Conservation (phyloP, 306 rosid species). For the Alnus glutinosa region DNA sequence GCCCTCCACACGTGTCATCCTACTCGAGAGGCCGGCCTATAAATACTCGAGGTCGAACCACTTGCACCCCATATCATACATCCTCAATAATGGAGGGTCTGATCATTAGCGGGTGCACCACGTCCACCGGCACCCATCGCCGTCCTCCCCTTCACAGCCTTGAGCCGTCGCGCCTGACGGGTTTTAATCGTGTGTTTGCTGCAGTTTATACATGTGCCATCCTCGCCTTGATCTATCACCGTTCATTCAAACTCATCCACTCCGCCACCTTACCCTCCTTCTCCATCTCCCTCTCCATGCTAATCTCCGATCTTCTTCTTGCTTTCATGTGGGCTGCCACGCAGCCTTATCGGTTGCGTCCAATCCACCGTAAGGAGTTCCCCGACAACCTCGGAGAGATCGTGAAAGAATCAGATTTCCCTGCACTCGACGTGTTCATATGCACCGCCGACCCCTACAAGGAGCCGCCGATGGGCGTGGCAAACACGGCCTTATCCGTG, state of each 20-base stretch:
- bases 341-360: conserved; percentile 37
- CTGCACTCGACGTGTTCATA: conserved; percentile 46
- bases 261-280: conserved; percentile 21
- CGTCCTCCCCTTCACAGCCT: conserved; percentile 27
- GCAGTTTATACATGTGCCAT: conserved; percentile 28
- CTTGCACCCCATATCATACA: no score
- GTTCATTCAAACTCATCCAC: conserved; percentile 14
- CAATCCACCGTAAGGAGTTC: conserved; percentile 33
- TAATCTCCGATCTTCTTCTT: conserved; percentile 36
- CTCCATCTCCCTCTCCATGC: conserved; percentile 32
- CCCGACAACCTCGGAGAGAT: conserved; percentile 16
- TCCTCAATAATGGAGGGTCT: no score
- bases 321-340: conserved; percentile 30
- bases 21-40: no score
- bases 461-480: conserved; percentile 51
- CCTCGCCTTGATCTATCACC: conserved; percentile 35
- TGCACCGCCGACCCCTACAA: conserved; percentile 54
- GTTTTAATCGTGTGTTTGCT: conserved; percentile 33
- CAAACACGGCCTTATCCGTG: conserved; percentile 44
- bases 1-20: no score
- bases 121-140: no score
- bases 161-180: conserved; percentile 8
- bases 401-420: conserved; percentile 23
- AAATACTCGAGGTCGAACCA: no score
- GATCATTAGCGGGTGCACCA: no score